A percentile compares a stretch with the other conserved stretches of the same genome.
Evolutionary conservation across 257 asterid species (phyloP).

Genomic region (Solanum pimpinellifolium): DNA sequence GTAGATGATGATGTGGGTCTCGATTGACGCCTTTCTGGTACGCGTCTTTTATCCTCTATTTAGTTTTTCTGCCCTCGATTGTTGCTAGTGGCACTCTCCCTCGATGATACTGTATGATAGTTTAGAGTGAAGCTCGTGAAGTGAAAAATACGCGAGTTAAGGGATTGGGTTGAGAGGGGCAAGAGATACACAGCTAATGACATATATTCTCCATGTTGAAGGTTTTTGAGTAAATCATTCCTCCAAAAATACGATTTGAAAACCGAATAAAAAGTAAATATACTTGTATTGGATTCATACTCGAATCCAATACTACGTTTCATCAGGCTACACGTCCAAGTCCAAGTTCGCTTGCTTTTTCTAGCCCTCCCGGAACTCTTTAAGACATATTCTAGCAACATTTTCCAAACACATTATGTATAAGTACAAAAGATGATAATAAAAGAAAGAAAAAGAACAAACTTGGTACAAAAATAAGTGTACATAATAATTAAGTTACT

Average conservation of each 20-base stretch:
- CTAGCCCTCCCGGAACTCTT: background rate
- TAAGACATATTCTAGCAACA: background rate
- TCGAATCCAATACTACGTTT: background rate
- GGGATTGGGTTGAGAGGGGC: background rate
- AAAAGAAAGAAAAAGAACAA: background rate
- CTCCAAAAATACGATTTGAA: background rate
- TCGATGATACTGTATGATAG: background rate
- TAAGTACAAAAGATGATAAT: background rate
- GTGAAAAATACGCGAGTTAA: background rate
- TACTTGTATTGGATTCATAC: background rate
- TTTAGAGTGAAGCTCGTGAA: background rate
- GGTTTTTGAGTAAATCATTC: background rate
- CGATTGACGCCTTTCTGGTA: conserved; percentile 42
- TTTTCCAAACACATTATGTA: background rate
- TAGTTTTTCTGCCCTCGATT: background rate
- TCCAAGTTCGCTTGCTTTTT: background rate
- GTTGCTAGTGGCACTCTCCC: background rate
- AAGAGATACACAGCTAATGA: background rate
- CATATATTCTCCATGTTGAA: background rate
- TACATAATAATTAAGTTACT: background rate
- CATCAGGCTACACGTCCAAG: background rate
- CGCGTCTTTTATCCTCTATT: conserved; percentile 27
- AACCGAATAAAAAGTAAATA: background rate
- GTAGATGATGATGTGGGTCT: conserved; percentile 17
- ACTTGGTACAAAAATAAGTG: background rate